Evolutionary conservation across 1,284 basidiomycete genomes (phyloP).

Genomic region (Cryptococcus maquisensis): DNA sequence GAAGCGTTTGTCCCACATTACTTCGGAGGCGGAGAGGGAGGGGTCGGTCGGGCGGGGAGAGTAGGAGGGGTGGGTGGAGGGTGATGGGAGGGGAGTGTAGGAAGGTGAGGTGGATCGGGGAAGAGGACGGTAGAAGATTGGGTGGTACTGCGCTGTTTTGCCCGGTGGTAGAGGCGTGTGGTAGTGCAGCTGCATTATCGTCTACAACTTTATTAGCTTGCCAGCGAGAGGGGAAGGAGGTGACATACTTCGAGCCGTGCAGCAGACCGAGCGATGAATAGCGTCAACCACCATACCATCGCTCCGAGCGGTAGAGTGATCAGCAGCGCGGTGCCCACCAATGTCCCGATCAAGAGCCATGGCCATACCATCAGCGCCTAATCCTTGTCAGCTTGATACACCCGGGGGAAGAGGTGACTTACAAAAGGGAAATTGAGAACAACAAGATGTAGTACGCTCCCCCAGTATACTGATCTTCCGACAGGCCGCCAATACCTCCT

Average conservation of each 20-base stretch:
- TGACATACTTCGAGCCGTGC: constrained; percentile 36
- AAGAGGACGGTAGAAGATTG: constrained; percentile 41
- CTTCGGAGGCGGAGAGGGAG: background rate
- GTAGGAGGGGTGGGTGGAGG: background rate
- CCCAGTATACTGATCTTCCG: constrained; percentile 32
- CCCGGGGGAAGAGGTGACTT: constrained; percentile 16
- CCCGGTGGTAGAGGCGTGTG: constrained; percentile 28
- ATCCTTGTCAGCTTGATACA: background rate
- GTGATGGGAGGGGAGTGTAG: background rate
- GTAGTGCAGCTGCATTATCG: constrained; percentile 38
- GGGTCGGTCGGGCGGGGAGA: background rate
- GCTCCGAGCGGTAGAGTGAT: constrained; percentile 47
- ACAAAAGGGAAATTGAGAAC: constrained; percentile 47
- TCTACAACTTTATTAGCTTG: constrained; percentile 13
- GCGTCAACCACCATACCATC: constrained; percentile 45
- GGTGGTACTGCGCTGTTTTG: constrained; percentile 29
- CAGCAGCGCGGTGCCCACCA: constrained; percentile 45
- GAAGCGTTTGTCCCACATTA: constrained; percentile 40
- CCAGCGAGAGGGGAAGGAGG: background rate
- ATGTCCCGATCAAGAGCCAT: constrained; percentile 39
- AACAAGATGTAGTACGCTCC: constrained; percentile 34
- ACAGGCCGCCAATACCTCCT: constrained; percentile 38
- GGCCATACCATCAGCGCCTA: constrained; percentile 46
- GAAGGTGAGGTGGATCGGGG: constrained; percentile 10
- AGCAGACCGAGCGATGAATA: constrained; percentile 43